Conservation (phyloP, 345 rosid genomes). For the Durio zibethinus region DNA sequence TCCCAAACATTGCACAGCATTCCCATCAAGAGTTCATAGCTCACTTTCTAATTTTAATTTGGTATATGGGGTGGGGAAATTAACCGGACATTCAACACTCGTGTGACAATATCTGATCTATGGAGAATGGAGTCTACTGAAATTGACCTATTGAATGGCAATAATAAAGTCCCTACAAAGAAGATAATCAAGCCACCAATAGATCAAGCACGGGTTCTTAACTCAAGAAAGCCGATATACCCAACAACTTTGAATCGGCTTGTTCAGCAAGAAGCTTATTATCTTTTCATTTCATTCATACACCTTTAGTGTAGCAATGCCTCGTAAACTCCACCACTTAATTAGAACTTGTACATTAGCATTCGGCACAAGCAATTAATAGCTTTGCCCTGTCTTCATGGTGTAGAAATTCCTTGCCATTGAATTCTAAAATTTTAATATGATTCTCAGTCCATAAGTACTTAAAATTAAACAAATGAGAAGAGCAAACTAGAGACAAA, state of each 20-base stretch:
- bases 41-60: conserved; percentile 19
- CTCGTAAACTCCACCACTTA: background rate
- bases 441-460: background rate
- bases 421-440: no score
- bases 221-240: background rate
- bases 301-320: background rate
- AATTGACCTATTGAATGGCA: background rate
- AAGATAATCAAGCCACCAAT: background rate
- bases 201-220: background rate
- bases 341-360: background rate
- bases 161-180: background rate
- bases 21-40: conserved; percentile 28
- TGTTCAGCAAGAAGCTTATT: background rate
- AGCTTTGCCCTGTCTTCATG: background rate
- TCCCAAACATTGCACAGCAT: conserved; percentile 98
- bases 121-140: background rate
- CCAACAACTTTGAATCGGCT: background rate
- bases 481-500: background rate
- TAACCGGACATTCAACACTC: background rate
- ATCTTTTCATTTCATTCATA: background rate
- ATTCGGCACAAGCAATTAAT: background rate
- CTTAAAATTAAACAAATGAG: background rate
- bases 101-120: background rate
- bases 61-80: background rate
- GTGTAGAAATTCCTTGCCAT: background rate